Evolutionary conservation across 2,329 filamentous ascomycete species (phyloP).

Genomic region (Aspergillus arachidicola): DNA sequence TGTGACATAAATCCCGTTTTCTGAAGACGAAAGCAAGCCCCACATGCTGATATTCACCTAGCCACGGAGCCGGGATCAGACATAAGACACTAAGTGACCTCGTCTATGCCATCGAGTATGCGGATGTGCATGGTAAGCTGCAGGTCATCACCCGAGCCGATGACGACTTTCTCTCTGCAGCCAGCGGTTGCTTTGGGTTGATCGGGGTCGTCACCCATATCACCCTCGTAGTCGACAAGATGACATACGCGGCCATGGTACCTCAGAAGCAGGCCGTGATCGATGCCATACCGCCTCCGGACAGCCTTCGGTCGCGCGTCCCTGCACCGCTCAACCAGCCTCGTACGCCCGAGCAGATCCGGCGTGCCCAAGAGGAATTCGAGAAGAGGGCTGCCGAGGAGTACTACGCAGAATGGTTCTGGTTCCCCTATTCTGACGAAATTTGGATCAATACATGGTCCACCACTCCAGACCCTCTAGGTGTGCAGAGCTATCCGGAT

Average conservation of each 20-base stretch:
- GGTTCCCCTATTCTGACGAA: not conserved
- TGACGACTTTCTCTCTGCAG: not conserved
- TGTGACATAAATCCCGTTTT: not conserved
- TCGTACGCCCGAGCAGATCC: not conserved
- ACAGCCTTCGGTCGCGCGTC: not conserved
- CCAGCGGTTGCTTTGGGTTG: not conserved
- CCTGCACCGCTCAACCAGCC: not conserved
- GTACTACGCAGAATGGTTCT: not conserved
- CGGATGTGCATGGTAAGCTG: not conserved
- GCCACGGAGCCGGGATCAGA: not conserved
- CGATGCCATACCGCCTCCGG: not conserved
- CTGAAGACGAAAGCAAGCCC: too few species aligned
- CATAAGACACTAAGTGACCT: not conserved
- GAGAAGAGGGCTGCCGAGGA: not conserved
- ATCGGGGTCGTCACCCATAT: slow-evolving; percentile 1
- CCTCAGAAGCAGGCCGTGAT: not conserved
- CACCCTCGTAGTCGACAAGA: not conserved
- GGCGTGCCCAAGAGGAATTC: not conserved
- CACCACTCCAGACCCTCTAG: not conserved
- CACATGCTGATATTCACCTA: not conserved
- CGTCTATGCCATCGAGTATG: not conserved
- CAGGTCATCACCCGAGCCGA: not conserved
- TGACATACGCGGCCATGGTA: not conserved
- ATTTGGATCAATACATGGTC: not conserved
- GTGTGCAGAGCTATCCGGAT: not conserved